These are phyloP conservation scores for Trichoderma sp. DNA, from an alignment of 2,329 filamentous ascomycete genomes.

Conservation along the genomic window DNA sequence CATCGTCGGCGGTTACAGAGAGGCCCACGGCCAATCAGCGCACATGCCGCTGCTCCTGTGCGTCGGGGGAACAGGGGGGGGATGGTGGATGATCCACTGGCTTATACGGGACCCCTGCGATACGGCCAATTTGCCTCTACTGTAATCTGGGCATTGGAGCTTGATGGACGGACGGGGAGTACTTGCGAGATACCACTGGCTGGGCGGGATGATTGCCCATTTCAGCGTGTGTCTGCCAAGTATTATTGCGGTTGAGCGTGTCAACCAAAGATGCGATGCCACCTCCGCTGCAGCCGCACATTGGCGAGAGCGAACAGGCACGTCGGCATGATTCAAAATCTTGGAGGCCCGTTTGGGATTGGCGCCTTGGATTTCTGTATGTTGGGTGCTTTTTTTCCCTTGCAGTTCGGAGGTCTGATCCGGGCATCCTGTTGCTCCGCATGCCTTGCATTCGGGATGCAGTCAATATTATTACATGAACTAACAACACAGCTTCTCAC, in stretches of 20 bases:
- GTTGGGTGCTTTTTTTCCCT: background rate
- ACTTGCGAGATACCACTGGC: background rate
- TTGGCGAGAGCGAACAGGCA: background rate
- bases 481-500: background rate
- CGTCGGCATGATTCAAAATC: background rate
- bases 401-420: background rate
- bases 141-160: background rate
- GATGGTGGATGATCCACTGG: background rate
- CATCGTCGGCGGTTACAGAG: conserved; percentile 40
- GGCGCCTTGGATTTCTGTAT: background rate
- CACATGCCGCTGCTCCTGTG: conserved; percentile 25
- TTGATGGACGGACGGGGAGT: background rate
- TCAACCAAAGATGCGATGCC: background rate
- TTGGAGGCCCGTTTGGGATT: background rate
- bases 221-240: background rate
- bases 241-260: background rate
- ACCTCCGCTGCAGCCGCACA: background rate
- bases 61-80: background rate
- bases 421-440: background rate
- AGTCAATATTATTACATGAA: background rate
- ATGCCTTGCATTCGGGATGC: background rate
- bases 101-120: background rate
- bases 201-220: background rate
- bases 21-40: conserved; percentile 33
- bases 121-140: background rate